Evolutionary conservation across 148 eudicot genomes (phyloP), one percentile per base, ranked within the genome.

Genomic region (Chenopodium formosanum): DNA sequence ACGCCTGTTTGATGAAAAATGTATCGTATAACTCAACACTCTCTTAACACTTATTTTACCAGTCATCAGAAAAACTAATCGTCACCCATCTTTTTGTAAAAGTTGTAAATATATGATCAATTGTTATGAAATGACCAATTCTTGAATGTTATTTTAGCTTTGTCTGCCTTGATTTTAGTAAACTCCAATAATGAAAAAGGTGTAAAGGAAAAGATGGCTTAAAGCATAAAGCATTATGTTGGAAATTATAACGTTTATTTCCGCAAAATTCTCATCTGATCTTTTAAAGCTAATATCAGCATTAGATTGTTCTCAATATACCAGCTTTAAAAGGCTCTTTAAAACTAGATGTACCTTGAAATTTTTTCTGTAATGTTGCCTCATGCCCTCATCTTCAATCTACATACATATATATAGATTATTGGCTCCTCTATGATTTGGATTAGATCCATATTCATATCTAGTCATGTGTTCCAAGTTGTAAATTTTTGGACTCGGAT

Each of bases 141-240:
- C 44, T 67, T 83, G 62, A 79, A 73, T 53, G 14, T 53, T 14
- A 53, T 53, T 83, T 44, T 53, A 67, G 29, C 82, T 79, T 74
- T 80, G 80, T 34, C 62, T 65, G 62, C 78, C 53, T 83, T 86
- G 69, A 83, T 79, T 71, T 72, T 83, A 77, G 70, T 64, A 53
- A 76, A 70, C 69, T 68, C 74, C 58, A 79, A 76, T 79, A 53
- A 86, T 82, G 78, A 79, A 13, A 80, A 82, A 79, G 85, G 29
- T 76, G 74, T 77, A 84, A 82, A 71, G 85, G 56, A 76, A 85
- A 86, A 77, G 78, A 66, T 76, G 31, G 80, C 48, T 79, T 53
- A 53, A 53, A 53, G 17, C 17, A 75, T 75, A 79, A 83, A 83
- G 85, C 82, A 83, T 69, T 19, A 60, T 83, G 79, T 79, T 79